phyloP scores from a whole-genome alignment of 768 basidiomycete genomes.

The Trametes coccinea region DNA sequence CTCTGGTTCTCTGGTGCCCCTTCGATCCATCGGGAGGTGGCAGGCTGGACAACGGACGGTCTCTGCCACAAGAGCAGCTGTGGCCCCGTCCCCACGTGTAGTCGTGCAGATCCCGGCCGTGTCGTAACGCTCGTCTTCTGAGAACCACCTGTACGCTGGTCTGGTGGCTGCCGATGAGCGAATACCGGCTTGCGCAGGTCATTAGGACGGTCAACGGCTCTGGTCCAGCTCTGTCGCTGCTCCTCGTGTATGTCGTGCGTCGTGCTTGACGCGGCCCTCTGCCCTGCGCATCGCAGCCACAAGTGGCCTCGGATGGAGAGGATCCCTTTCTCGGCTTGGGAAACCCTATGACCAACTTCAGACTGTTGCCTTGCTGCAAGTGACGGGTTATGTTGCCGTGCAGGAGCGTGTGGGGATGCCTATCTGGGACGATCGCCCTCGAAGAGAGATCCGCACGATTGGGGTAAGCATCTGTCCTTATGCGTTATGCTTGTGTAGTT shows the following conservation, averaged over 20 bases:
- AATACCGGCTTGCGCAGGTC: neutral
- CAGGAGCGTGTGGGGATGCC: constrained; percentile 2
- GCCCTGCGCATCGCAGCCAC: constrained; percentile 12
- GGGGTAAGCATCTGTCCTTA: neutral
- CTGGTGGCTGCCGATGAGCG: constrained; percentile 3
- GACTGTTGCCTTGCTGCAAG: constrained; percentile 11
- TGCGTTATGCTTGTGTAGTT: neutral
- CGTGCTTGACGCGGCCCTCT: constrained; percentile 6
- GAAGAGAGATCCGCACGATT: constrained; percentile 9
- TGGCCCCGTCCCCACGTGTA: constrained; percentile 11
- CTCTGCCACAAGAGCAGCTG: constrained; percentile 3
- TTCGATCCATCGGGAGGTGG: constrained; percentile 2
- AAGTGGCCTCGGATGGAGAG: constrained; percentile 1
- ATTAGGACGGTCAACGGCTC: neutral
- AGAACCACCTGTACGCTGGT: neutral
- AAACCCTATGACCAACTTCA: constrained; percentile 15
- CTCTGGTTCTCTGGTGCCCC: constrained; percentile 14
- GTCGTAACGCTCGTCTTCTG: constrained; percentile 16
- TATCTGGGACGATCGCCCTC: constrained; percentile 14
- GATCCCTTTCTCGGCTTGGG: constrained; percentile 5
- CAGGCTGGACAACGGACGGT: neutral
- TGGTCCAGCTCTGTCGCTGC: neutral
- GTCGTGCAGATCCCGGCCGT: constrained; percentile 15
- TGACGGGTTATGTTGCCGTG: constrained; percentile 6
- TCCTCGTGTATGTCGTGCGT: constrained; percentile 15